A percentile compares a stretch with the other conserved stretches of the same genome.
Conservation (phyloP, 2,329 filamentous ascomycete genomes). For the Phaeophleospora eucalypticola region DNA sequence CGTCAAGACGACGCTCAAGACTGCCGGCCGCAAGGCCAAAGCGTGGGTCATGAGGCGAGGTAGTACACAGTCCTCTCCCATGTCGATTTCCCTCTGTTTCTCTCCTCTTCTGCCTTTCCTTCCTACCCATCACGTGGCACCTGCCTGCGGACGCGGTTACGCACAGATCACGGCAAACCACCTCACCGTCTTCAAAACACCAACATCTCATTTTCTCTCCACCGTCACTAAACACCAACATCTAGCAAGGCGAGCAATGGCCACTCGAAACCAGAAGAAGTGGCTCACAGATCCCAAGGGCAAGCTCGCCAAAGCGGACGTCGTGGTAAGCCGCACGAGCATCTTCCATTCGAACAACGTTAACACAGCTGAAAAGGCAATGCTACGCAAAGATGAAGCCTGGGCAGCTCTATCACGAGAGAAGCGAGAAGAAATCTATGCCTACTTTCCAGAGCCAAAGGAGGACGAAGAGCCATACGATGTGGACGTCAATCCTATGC, state of each 20-base stretch:
- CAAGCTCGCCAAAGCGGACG: slow-evolving; percentile 26
- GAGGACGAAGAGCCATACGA: slow-evolving; percentile 31
- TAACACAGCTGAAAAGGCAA: slow-evolving; percentile 17
- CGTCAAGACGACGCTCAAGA: not conserved
- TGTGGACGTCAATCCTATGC: slow-evolving; percentile 37
- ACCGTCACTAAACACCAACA: not conserved
- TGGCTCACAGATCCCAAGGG: slow-evolving; percentile 25
- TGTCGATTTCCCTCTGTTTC: not conserved
- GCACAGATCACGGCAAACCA: not conserved
- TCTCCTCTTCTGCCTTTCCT: no score
- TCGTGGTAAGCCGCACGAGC: slow-evolving; percentile 23
- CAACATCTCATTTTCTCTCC: not conserved
- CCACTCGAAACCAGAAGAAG: slow-evolving; percentile 23
- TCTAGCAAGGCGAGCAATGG: slow-evolving; percentile 3
- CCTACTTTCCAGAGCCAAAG: slow-evolving; percentile 27
- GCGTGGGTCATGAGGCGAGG: not conserved
- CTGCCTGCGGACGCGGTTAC: no score
- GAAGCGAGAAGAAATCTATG: slow-evolving; percentile 26
- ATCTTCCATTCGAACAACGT: not conserved
- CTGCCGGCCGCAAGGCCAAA: not conserved
- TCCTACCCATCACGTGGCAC: no score
- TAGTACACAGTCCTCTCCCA: not conserved
- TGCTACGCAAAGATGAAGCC: slow-evolving; percentile 28
- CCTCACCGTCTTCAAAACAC: not conserved
- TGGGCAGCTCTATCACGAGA: slow-evolving; percentile 27